Base-by-base conservation (phyloP, 768 basidiomycete genomes). In the Tylopilus subfusipes region DNA sequence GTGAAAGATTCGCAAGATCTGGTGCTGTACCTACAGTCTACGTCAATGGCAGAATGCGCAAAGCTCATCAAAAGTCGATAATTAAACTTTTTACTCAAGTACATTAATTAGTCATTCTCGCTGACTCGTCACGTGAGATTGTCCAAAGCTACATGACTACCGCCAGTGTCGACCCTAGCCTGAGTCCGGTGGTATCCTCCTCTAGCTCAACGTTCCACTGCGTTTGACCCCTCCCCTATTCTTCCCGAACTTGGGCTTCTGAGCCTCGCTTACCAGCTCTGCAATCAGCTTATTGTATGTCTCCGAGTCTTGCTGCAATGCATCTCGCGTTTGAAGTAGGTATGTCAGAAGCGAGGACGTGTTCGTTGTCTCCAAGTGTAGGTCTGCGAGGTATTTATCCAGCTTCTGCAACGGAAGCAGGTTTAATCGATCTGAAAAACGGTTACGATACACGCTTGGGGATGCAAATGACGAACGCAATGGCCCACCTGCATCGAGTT, bases 241-340 rank as follows among this genome's bases (percentile, higher is more conserved):
- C 61, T 85, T 88, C 16, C 82, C 82, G 8, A 82, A 82, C 65
- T 89, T 90, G 50, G 84, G 77, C 70, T 88, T 91, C 67, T 91
- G 90, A 31, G 94, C 93, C 70, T 96, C 92, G 40, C 84, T 84
- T n/a, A 97, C 92, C 47, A 97, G 75, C 66, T 93, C 93, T 25
- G 87, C 94, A 55, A 97, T 97, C 53, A 94, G 76, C 16, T 84
- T 86, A 70, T 97, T 95, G 64, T 93, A 93, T 25, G 85, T 89
- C 74, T 97, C 88, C 34, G 85, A 86, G 66, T 91, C 90, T 72
- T 93, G 91, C 68, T 92, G 89, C 55, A 92, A 68, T 31, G 86
- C 82, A 58, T 93, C 92, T 54, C 85, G 80, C 36, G 82, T 79
- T 72, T 97, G 93, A 56, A 95, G 74, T 33, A 93, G 73, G 73